Evolutionary conservation across 768 basidiomycete genomes (phyloP), one percentile per base, ranked within the genome.

Genomic region (Leccinellum albellum): DNA sequence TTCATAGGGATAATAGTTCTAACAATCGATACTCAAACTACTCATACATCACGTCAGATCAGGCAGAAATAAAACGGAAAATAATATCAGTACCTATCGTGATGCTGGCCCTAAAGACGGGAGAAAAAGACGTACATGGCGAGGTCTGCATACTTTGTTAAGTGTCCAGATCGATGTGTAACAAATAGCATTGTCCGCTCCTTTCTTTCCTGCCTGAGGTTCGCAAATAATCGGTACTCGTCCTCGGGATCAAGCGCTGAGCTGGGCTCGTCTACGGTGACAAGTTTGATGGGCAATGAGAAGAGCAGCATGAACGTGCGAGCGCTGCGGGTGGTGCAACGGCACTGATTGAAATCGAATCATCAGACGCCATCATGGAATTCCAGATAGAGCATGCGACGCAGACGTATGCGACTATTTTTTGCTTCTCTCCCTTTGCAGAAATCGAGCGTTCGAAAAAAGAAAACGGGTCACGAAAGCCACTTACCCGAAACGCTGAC

Each of bases 231-330:
- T 45, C 64, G 66, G 49, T 61, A 71, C 56, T 76, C 75, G 1
- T 66, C 71, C 42, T 68, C 61, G 0, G 75, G 73, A 53, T 76
- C 76, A 24, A 76, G 66, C 2, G 73, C 73, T 1, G 76, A 73
- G 37, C 66, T 75, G 3, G 76, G 76, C 51, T 76, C 75, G 53
- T 76, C 76, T 7, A 72, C 71, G 1, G 66, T 65, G 10, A 73
- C 63, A 4, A 76, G 65, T 45, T 64, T 68, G 24, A 73, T 8
- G 8, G 66, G 54, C 8, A 65, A 66, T 0, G 70, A 66, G 20
- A 69, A 61, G 24, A 78, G 60, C 2, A 77, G 73, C 73, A 76
- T 75, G 64, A 78, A 78, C 4, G 73, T 75, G 31, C 76, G 71
- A 2, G 76, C 72, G n/a, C 71, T 73, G 40, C 29, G 17, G 20